These are phyloP conservation scores for Chalciporus sphaerocephalus DNA, from an alignment of 768 basidiomycete species.

Conservation along the genomic window DNA sequence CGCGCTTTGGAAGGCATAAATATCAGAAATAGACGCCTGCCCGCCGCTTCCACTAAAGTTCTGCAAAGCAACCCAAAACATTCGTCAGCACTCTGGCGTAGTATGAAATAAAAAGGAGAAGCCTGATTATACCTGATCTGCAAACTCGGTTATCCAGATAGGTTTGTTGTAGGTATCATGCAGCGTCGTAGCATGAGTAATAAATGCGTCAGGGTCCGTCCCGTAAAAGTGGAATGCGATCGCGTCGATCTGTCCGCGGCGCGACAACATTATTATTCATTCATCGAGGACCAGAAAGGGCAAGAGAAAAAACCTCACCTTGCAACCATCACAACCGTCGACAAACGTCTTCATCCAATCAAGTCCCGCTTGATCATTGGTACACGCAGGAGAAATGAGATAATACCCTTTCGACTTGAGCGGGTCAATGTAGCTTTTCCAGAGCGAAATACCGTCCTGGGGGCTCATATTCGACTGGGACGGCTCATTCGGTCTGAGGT, in stretches of 20 bases:
- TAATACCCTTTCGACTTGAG: conserved; percentile 55
- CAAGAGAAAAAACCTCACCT: conserved; percentile 36
- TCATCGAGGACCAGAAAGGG: no score
- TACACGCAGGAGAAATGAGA: conserved; percentile 65
- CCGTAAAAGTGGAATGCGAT: conserved; percentile 76
- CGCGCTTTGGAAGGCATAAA: conserved; percentile 45
- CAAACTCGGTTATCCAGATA: conserved; percentile 69
- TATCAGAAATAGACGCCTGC: conserved; percentile 39
- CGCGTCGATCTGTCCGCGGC: conserved; percentile 53
- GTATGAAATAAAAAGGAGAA: background rate
- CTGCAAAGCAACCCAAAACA: conserved; percentile 25
- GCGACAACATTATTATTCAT: background rate
- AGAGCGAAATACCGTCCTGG: conserved; percentile 48
- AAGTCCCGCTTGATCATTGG: conserved; percentile 58
- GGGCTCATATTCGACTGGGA: conserved; percentile 65
- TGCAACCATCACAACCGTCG: conserved; percentile 46
- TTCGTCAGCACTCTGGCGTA: background rate
- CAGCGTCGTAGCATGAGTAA: conserved; percentile 46
- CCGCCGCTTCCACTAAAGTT: conserved; percentile 47
- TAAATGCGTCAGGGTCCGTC: conserved; percentile 44
- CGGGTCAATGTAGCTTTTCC: conserved; percentile 62
- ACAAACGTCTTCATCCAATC: conserved; percentile 66
- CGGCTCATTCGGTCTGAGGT: conserved; percentile 59
- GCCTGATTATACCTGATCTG: conserved; percentile 48
- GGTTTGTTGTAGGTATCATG: conserved; percentile 42